These are phyloP conservation scores for Theileria sp. DNA, from an alignment of 169 alveolate species.

Conservation along the genomic window DNA sequence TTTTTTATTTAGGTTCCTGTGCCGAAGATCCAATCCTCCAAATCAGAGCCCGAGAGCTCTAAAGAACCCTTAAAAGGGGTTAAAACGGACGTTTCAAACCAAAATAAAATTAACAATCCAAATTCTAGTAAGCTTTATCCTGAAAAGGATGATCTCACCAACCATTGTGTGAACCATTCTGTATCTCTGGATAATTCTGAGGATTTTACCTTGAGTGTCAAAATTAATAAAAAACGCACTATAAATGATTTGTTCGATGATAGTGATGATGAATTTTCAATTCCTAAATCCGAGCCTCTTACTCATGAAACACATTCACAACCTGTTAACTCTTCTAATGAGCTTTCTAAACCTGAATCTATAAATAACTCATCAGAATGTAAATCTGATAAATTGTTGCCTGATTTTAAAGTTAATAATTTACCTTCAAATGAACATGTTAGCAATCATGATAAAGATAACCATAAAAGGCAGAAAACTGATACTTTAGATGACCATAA, in stretches of 20 bases:
- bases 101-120: neutral
- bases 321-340: neutral
- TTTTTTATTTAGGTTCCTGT: conserved; percentile 20
- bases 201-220: neutral
- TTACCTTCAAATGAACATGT: neutral
- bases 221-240: conserved; percentile 16
- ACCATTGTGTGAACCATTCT: neutral
- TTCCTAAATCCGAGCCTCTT: neutral
- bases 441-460: neutral
- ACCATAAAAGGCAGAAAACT: neutral
- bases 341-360: neutral
- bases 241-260: conserved; percentile 14
- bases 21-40: neutral
- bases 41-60: neutral
- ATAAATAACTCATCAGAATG: neutral
- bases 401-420: neutral
- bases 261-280: neutral
- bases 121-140: neutral
- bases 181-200: conserved; percentile 2
- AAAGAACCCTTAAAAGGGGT: neutral
- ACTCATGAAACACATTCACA: neutral
- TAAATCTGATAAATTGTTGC: neutral
- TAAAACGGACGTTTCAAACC: neutral
- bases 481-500: neutral
- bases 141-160: neutral